phyloP scores from a whole-genome alignment of 306 rosid genomes.

The Leucaena leucocephala region DNA sequence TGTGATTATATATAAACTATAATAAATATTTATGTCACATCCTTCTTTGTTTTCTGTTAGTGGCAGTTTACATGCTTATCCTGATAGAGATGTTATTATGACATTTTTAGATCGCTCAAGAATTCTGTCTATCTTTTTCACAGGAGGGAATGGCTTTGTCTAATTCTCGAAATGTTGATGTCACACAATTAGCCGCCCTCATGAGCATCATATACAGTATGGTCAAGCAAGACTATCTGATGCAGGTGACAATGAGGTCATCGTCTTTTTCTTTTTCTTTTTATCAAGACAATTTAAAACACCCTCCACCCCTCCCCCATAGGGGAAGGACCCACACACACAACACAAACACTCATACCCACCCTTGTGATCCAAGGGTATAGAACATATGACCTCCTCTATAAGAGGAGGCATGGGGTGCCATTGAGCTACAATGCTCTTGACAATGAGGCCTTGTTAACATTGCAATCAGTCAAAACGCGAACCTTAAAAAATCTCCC shows the following conservation, averaged over 20 bases:
- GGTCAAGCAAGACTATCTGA: conserved; percentile 66
- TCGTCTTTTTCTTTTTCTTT: too few relatives aligned
- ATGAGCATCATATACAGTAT: conserved; percentile 68
- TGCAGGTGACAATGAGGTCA: conserved; percentile 71
- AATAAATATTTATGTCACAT: neutral
- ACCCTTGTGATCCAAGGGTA: too few relatives aligned
- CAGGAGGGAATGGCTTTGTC: conserved; percentile 50
- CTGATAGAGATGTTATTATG: conserved; percentile 12
- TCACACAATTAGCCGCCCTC: conserved; percentile 46
- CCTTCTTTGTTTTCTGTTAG: neutral
- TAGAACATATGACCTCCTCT: too few relatives aligned
- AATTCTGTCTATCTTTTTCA: conserved; percentile 12
- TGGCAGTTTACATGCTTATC: conserved; percentile 18
- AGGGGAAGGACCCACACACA: too few relatives aligned
- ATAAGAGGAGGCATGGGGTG: too few relatives aligned
- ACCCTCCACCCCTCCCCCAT: too few relatives aligned
- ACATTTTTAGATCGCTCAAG: conserved; percentile 1
- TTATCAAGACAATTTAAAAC: too few relatives aligned
- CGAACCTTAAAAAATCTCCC: conserved; percentile 1
- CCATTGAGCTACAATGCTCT: too few relatives aligned
- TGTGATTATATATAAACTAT: neutral
- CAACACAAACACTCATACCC: too few relatives aligned
- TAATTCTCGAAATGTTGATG: conserved; percentile 41
- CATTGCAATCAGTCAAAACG: conserved; percentile 7
- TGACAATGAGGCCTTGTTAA: conserved; percentile 37